Conservation (phyloP, 2,329 filamentous ascomycete species). For the Remersonia thermophila region DNA sequence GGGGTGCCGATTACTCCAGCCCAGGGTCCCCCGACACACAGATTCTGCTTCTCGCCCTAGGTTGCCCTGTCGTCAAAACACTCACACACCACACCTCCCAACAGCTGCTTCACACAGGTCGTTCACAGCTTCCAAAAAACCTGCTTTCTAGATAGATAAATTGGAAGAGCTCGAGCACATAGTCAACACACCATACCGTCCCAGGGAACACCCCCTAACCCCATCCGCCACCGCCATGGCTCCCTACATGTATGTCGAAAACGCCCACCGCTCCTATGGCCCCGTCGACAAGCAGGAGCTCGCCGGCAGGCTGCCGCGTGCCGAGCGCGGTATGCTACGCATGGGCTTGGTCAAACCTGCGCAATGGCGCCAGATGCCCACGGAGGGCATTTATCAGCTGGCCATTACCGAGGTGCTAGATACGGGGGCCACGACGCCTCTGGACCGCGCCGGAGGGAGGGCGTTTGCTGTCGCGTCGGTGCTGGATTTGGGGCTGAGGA, state of each 20-base stretch:
- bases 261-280: too few relatives aligned
- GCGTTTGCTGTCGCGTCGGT: constrained; percentile 12
- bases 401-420: constrained; percentile 13
- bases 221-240: too few relatives aligned
- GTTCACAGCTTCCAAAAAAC: too few relatives aligned
- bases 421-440: constrained; percentile 4
- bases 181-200: too few relatives aligned
- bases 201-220: too few relatives aligned
- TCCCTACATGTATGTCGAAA: too few relatives aligned
- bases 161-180: too few relatives aligned
- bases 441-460: constrained; percentile 11
- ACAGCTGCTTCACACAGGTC: neutral
- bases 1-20: neutral
- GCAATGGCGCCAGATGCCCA: constrained; percentile 6
- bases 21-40: constrained; percentile 3
- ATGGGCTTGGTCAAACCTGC: constrained; percentile 4
- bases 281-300: too few relatives aligned
- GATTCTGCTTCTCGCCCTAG: neutral
- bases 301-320: too few relatives aligned
- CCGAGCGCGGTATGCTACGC: constrained; percentile 5
- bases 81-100: too few relatives aligned
- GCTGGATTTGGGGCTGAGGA: constrained; percentile 13
- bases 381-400: constrained; percentile 12
- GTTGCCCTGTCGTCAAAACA: neutral
- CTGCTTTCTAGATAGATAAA: too few relatives aligned